Percentiles rank a stretch among this genome's conserved stretches.
Evolutionary conservation across 441 rosid species (phyloP).

Genomic region (Gossypium schwendimanii): DNA sequence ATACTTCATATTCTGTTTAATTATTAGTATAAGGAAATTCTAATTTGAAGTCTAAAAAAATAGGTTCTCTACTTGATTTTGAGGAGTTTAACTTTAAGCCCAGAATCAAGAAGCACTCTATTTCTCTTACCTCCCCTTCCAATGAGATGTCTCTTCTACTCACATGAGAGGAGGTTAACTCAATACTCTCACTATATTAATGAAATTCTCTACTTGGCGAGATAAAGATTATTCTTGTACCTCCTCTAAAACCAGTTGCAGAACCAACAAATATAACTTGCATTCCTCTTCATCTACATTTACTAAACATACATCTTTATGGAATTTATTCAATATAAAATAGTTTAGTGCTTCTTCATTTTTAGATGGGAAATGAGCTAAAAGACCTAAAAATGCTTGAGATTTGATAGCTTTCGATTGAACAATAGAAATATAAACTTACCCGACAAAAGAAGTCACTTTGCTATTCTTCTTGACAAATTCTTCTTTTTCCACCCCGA

Average conservation of each 20-base stretch:
- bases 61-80: not conserved
- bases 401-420: not conserved
- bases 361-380: not conserved
- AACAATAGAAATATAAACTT: not conserved
- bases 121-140: not conserved
- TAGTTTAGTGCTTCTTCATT: not conserved
- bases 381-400: not conserved
- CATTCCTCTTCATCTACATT: not conserved
- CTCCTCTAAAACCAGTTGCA: not conserved
- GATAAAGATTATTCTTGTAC: not conserved
- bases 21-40: not conserved
- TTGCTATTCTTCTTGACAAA: not conserved
- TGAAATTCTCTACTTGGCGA: not conserved
- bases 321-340: not conserved
- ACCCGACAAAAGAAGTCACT: not conserved
- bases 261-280: not conserved
- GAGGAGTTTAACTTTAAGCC: not conserved
- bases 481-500: not conserved
- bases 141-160: not conserved
- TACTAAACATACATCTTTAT: not conserved
- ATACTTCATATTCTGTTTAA: not conserved
- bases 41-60: not conserved
- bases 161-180: not conserved
- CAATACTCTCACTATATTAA: not conserved
- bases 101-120: not conserved